A percentile compares a stretch with the other conserved stretches of the same genome.
Conservation (phyloP, 75 land plant genomes). For the Cryptomeria japonica region DNA sequence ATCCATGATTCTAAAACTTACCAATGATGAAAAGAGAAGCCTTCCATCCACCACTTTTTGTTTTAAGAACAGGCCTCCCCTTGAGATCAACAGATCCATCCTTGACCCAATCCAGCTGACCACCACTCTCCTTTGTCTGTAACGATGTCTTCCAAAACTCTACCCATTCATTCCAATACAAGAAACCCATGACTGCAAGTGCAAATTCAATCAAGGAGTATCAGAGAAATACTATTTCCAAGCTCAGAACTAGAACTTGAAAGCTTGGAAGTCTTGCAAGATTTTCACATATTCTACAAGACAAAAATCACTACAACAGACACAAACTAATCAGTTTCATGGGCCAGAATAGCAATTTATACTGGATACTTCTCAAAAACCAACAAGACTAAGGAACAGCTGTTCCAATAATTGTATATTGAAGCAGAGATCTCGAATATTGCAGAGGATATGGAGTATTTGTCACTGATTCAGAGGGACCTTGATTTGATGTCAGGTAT, state of each 20-base stretch:
- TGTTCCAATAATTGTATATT: too few relatives aligned
- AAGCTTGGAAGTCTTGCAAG: too few relatives aligned
- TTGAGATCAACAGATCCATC: conserved; percentile 34
- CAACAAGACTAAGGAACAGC: background rate
- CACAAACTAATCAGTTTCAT: background rate
- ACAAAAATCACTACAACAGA: too few relatives aligned
- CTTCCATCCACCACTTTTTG: conserved; percentile 42
- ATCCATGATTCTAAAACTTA: background rate
- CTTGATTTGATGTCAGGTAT: too few relatives aligned
- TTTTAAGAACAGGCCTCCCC: conserved; percentile 21
- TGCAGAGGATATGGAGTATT: too few relatives aligned
- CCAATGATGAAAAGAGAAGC: conserved; percentile 36
- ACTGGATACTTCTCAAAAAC: background rate
- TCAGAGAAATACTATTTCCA: background rate
- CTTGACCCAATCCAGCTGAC: background rate
- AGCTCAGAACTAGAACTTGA: too few relatives aligned
- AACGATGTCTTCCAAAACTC: background rate
- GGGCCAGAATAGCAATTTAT: background rate
- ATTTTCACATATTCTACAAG: background rate
- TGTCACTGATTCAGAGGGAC: too few relatives aligned
- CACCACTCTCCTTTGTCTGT: background rate
- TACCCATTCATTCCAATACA: background rate
- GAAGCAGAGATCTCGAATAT: too few relatives aligned
- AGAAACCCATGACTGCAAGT: background rate
- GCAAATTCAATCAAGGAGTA: background rate